phyloP scores from a whole-genome alignment of 139 green algal genomes.

The Edaphochlamys debaryana region DNA sequence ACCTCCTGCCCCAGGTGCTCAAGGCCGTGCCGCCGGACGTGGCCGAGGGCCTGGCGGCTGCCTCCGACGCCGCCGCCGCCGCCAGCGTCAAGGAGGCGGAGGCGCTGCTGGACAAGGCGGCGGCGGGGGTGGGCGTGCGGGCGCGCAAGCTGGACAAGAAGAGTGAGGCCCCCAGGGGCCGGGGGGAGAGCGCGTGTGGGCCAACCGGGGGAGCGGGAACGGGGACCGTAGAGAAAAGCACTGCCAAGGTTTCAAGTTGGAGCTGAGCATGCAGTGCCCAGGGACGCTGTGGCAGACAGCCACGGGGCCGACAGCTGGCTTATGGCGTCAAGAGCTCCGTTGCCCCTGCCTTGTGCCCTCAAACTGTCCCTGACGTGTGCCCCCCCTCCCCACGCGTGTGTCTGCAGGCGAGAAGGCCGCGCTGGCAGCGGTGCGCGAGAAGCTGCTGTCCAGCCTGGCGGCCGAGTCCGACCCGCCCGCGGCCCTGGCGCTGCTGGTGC shows the following conservation, averaged over 20 bases:
- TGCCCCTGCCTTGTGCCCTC: too few species aligned
- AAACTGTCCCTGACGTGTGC: too few species aligned
- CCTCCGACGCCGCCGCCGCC: conserved; percentile 44
- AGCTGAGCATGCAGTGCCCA: too few species aligned
- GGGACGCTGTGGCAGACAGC: too few species aligned
- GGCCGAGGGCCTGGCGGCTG: conserved; percentile 16
- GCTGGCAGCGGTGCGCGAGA: conserved; percentile 42
- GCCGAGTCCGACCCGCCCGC: conserved; percentile 62
- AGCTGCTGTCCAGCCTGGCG: conserved; percentile 51
- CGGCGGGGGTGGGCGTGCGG: conserved; percentile 69
- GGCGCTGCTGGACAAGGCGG: conserved; percentile 58
- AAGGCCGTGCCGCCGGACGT: conserved; percentile 17
- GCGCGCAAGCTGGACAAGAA: conserved; percentile 83
- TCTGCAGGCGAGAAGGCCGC: conserved; percentile 62
- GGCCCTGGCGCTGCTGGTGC: conserved; percentile 74
- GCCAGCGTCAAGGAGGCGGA: conserved; percentile 37
- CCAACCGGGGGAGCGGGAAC: too few species aligned
- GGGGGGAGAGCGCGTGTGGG: too few species aligned
- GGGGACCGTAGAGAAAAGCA: too few species aligned
- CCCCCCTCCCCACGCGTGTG: too few species aligned
- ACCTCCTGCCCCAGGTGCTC: background rate
- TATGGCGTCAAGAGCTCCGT: too few species aligned
- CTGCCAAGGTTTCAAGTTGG: too few species aligned
- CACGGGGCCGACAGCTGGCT: too few species aligned
- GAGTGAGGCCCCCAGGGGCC: conserved; percentile 23